Percentiles rank a stretch among this genome's conserved stretches.
Evolutionary conservation across 306 rosid genomes (phyloP).

Genomic region (Castanea sativa): DNA sequence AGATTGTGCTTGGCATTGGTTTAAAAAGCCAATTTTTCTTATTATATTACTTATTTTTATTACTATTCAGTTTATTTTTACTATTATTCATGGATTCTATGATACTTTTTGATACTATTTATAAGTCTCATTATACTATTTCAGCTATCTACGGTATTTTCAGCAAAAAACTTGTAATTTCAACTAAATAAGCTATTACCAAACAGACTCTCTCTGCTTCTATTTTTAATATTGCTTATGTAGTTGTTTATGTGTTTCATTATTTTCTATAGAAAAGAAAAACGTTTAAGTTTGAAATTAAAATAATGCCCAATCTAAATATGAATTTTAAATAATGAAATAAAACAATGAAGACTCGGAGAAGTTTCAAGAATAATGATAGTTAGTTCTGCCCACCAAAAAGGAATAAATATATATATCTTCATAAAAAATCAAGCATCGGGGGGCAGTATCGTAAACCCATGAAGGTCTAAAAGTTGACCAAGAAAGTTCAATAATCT

Average conservation of each 20-base stretch:
- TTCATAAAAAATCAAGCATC: not conserved
- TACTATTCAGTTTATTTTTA: fast-evolving
- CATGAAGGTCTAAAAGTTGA: not conserved
- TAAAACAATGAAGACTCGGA: too few species aligned
- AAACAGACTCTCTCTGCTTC: too few species aligned
- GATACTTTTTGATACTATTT: fast-evolving
- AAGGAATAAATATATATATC: not conserved
- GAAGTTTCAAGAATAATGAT: too few species aligned
- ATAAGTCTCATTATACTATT: fast-evolving
- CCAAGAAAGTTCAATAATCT: not conserved
- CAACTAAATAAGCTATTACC: fast-evolving
- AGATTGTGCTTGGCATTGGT: fast-evolving
- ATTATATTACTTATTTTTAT: too few species aligned
- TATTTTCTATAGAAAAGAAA: too few species aligned
- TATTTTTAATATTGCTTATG: too few species aligned
- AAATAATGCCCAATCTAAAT: too few species aligned
- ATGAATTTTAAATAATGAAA: too few species aligned
- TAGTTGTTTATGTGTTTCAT: too few species aligned
- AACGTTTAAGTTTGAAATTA: too few species aligned
- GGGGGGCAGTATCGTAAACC: not conserved
- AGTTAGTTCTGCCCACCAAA: too few species aligned
- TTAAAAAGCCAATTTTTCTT: too few species aligned
- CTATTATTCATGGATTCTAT: fast-evolving
- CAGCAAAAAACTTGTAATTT: fast-evolving
- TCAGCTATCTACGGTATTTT: fast-evolving